Evolutionary conservation across 306 rosid genomes (phyloP), one percentile per base, ranked within the genome.

Genomic region (Acmispon strigosus): DNA sequence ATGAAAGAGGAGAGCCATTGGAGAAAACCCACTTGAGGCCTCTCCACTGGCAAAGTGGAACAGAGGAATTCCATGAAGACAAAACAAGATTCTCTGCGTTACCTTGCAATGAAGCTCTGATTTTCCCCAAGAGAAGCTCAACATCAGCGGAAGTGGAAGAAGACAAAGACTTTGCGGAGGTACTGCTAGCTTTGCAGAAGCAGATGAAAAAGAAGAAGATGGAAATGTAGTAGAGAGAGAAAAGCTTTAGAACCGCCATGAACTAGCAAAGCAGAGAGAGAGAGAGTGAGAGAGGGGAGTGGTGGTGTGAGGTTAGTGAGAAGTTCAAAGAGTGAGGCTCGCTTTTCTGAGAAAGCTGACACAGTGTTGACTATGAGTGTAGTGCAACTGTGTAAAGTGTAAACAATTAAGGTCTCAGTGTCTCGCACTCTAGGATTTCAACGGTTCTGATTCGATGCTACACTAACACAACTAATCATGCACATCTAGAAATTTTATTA

Each of bases 11-110:
- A 37, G 91, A 54, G 75, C 85, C 92, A 43, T 69, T 81, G 73
- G 90, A 81, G 84, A 87, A 84, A 0, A 84, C 91, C 99, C 99
- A 95, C 73, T 89, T 91, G 83, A 95, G 91, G 10, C 99, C 99
- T 51, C 92, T 82, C 99, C 97, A 95, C 76, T 95, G 99, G 50
- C 99, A 95, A 3, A 91, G 73, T 51, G 99, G 96, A 0, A 72
- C 56, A 0, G 96, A 80, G 17, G 84, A 24, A 69, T 95, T 95
- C 99, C 99, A 95, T 63, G 97, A 89, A 66, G 90, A 82, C 27
- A 95, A 66, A 22, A 95, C 83, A 7, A 95, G 80, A 78, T 85
- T 88, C 11, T 87, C 89, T 8, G 85, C 0, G 80, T 72, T 83
- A 10, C 96, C 97, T 84, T 91, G 91, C 12, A 91, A 81, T 45